Evolutionary conservation across 352 stramenopile species (phyloP).

Genomic region (Thalassiosira pacifica): DNA sequence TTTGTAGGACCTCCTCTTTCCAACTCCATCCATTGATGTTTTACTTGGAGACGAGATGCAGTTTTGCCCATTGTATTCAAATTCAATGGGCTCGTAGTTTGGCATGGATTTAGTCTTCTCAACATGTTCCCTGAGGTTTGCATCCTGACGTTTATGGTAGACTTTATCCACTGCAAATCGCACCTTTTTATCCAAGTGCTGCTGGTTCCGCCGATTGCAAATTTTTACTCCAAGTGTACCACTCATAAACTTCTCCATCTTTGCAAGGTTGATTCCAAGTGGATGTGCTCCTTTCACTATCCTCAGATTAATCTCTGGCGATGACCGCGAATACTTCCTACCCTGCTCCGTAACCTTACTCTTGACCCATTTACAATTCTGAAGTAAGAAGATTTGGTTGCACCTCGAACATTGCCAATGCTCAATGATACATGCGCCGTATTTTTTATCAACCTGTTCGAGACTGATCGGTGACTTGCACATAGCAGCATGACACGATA

Average conservation of each 20-base stretch:
- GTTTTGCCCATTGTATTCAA: no score
- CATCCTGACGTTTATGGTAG: neutral
- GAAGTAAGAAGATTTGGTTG: neutral
- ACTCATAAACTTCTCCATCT: neutral
- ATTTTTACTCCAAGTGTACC: conserved; percentile 9
- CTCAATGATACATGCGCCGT: neutral
- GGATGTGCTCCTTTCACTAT: conserved; percentile 16
- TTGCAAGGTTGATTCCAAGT: conserved; percentile 7
- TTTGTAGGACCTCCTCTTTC: no score
- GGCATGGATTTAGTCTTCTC: neutral
- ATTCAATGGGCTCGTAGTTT: no score
- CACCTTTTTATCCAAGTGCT: conserved; percentile 12
- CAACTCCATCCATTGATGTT: no score
- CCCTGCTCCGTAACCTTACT: neutral
- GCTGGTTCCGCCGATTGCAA: neutral
- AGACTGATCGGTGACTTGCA: neutral
- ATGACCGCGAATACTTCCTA: neutral
- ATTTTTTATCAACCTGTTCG: neutral
- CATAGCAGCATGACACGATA: neutral
- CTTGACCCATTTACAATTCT: conserved; percentile 13
- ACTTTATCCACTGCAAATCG: neutral
- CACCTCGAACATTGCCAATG: neutral
- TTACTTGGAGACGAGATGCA: no score
- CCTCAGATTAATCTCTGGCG: conserved; percentile 1
- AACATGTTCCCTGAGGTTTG: neutral